Evolutionary conservation across 257 asterid genomes (phyloP).

Genomic region (Rubia yunnanensis): DNA sequence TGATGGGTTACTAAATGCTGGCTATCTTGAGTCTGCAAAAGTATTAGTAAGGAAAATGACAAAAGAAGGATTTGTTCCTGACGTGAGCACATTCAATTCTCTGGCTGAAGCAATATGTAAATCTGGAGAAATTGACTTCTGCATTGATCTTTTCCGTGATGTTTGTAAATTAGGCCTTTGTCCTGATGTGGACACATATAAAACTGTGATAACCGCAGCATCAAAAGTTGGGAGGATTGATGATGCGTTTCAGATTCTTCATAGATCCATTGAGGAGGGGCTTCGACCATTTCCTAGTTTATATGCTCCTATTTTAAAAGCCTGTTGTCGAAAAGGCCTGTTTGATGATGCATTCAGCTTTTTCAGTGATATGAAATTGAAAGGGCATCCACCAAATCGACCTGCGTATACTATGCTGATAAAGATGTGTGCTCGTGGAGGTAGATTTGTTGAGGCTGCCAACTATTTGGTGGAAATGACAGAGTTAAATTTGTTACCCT

Average conservation of each 20-base stretch:
- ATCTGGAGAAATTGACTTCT: constrained; percentile 65
- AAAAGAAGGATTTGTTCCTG: constrained; percentile 81
- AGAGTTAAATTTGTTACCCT: constrained; percentile 52
- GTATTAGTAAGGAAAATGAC: constrained; percentile 86
- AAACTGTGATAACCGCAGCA: constrained; percentile 50
- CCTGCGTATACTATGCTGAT: constrained; percentile 87
- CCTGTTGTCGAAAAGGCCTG: constrained; percentile 60
- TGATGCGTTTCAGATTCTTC: constrained; percentile 66
- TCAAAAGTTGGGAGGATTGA: constrained; percentile 72
- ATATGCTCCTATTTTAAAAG: constrained; percentile 82
- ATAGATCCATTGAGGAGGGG: constrained; percentile 78
- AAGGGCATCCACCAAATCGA: constrained; percentile 92
- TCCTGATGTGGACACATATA: constrained; percentile 66
- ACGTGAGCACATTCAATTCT: constrained; percentile 74
- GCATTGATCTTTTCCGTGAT: constrained; percentile 60
- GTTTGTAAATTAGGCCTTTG: constrained; percentile 59
- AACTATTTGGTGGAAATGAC: constrained; percentile 95
- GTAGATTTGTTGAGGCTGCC: constrained; percentile 87
- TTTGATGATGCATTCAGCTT: constrained; percentile 92
- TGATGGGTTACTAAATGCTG: constrained; percentile 80
- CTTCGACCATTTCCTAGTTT: constrained; percentile 84
- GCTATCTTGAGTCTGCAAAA: constrained; percentile 95
- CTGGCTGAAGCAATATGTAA: constrained; percentile 66
- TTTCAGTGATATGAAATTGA: constrained; percentile 82
- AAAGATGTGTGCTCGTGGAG: constrained; percentile 82